phyloP scores from a whole-genome alignment of 2,329 filamentous ascomycete species.

The Aureobasidium sp. region DNA sequence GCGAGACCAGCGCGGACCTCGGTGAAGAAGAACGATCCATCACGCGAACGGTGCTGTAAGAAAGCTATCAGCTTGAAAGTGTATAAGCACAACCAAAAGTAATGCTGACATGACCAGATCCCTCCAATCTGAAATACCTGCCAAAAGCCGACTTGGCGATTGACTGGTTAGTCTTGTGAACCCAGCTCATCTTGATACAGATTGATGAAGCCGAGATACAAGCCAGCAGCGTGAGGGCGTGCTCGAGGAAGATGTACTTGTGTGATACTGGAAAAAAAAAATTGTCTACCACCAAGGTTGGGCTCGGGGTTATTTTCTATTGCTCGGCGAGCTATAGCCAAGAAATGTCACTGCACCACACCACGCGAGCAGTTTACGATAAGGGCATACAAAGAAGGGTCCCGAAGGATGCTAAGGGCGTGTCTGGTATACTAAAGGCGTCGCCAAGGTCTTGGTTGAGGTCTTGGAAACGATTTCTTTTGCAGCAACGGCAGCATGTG shows the following conservation, averaged over 20 bases:
- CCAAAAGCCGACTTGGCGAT: constrained; percentile 62
- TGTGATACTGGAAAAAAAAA: not conserved
- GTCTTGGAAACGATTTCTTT: constrained; percentile 7
- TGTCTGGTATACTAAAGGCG: not conserved
- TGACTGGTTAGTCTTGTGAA: constrained; percentile 29
- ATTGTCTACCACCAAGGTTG: not conserved
- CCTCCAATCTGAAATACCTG: constrained; percentile 71
- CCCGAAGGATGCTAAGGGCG: not conserved
- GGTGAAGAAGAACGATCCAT: constrained; percentile 71
- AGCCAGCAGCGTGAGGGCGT: not conserved
- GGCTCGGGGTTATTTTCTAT: not conserved
- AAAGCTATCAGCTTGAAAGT: constrained; percentile 18
- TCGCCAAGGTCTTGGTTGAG: constrained; percentile 5
- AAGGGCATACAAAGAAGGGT: not conserved
- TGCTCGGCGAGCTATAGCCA: not conserved
- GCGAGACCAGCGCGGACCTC: constrained; percentile 77
- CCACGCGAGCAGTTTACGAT: constrained; percentile 7
- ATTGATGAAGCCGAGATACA: not conserved
- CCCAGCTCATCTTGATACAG: constrained; percentile 20
- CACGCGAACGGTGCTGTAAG: constrained; percentile 58
- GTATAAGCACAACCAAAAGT: constrained; percentile 13
- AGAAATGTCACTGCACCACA: constrained; percentile 4
- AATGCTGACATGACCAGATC: constrained; percentile 63
- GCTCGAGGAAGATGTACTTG: not conserved
- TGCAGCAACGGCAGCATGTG: not conserved